Conservation (phyloP, 495 filamentous ascomycete genomes). For the Tuber melanosporum region DNA sequence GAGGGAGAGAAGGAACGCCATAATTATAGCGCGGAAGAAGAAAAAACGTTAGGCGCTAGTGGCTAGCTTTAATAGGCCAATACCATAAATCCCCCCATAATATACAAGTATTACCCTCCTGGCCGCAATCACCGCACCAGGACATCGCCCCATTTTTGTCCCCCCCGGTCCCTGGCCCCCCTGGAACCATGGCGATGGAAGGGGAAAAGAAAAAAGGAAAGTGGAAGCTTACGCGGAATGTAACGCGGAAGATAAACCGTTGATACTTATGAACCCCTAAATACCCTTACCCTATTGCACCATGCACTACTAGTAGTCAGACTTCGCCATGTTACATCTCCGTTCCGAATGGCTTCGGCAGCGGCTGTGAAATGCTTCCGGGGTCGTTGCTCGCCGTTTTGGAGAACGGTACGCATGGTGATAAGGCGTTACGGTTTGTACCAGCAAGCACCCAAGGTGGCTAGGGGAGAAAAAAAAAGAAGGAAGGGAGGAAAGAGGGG, state of each 20-base stretch:
- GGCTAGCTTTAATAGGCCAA: neutral
- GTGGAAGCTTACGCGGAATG: neutral
- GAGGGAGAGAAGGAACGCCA: neutral
- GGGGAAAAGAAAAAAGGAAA: neutral
- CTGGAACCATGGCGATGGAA: neutral
- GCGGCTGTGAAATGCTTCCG: neutral
- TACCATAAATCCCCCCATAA: neutral
- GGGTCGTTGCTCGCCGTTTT: neutral
- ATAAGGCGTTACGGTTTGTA: neutral
- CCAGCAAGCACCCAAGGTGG: neutral
- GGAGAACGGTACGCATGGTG: neutral
- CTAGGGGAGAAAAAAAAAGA: neutral
- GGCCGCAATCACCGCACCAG: conserved; percentile 3
- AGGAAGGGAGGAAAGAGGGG: neutral
- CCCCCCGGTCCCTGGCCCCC: neutral
- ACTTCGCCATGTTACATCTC: neutral
- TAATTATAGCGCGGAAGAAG: neutral
- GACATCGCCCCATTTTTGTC: neutral
- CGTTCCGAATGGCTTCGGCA: neutral
- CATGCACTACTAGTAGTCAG: neutral
- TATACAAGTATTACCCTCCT: neutral
- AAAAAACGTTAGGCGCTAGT: neutral
- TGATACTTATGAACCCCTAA: neutral
- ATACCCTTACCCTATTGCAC: neutral
- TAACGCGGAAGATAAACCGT: conserved; percentile 1